Conservation (phyloP, 1,139 yeast species). For the Sugiyamaella novakii region DNA sequence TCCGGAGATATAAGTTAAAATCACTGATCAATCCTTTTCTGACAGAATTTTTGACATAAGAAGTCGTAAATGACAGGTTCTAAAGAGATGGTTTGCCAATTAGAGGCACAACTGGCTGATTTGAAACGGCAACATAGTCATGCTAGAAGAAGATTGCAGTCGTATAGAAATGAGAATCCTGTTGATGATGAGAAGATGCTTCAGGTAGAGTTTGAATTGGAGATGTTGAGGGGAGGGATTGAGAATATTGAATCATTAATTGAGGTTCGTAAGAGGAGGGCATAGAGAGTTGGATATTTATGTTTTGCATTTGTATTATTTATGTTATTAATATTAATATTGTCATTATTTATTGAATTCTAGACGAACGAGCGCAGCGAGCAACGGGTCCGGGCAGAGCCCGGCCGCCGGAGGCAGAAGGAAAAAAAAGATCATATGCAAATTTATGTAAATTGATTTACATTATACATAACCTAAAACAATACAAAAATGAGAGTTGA, state of each 20-base stretch:
- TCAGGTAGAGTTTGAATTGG: conserved; percentile 29
- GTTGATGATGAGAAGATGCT: conserved; percentile 22
- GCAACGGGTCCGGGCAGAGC: neutral
- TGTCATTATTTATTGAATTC: no score
- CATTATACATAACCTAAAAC: no score
- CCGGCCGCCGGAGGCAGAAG: neutral
- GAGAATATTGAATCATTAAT: conserved; percentile 26
- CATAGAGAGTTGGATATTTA: no score
- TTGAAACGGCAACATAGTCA: conserved; percentile 17
- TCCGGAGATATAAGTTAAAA: neutral
- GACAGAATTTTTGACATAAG: no score
- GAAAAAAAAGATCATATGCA: no score
- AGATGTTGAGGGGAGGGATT: conserved; percentile 30
- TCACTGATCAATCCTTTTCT: no score
- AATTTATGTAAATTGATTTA: neutral
- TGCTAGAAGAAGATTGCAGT: conserved; percentile 11
- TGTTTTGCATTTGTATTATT: no score
- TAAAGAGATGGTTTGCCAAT: conserved; percentile 15
- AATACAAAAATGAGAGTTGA: no score
- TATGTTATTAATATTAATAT: conserved; percentile 2
- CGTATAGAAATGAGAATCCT: conserved; percentile 14
- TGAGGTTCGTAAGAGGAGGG: conserved; percentile 12
- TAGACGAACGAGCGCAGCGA: no score
- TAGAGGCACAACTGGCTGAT: conserved; percentile 19
- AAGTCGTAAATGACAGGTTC: conserved; percentile 13